Percentiles rank a stretch among this genome's conserved stretches.
Evolutionary conservation across 768 basidiomycete genomes (phyloP).

Genomic region (Trametes maxima): DNA sequence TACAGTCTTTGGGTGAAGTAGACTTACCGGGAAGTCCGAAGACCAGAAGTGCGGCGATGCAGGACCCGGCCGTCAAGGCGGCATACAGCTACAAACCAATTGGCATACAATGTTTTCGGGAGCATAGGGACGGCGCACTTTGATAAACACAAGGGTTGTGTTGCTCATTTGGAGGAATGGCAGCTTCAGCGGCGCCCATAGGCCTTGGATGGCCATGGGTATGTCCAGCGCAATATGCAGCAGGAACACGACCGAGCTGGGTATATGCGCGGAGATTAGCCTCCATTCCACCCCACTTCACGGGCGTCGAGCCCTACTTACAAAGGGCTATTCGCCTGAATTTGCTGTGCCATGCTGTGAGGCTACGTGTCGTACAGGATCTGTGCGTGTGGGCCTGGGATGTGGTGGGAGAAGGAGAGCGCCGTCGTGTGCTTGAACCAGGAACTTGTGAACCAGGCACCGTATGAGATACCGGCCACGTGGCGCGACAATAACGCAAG

Average conservation of each 20-base stretch:
- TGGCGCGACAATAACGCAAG: slow-evolving; percentile 8
- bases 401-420: slow-evolving; percentile 3
- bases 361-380: background rate
- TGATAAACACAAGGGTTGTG: slow-evolving; percentile 74
- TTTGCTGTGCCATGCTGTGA: slow-evolving; percentile 24
- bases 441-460: slow-evolving; percentile 14
- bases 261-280: background rate
- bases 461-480: slow-evolving; percentile 13
- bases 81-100: slow-evolving; percentile 60
- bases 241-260: slow-evolving; percentile 69
- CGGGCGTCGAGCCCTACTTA: slow-evolving; percentile 10
- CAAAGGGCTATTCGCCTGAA: slow-evolving; percentile 17
- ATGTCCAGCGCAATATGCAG: slow-evolving; percentile 80
- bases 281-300: background rate
- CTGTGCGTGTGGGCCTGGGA: background rate
- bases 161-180: slow-evolving; percentile 85
- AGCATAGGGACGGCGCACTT: slow-evolving; percentile 46
- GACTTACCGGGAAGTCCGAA: slow-evolving; percentile 70
- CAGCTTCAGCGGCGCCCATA: slow-evolving; percentile 60
- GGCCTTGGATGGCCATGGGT: slow-evolving; percentile 76
- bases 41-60: slow-evolving; percentile 62
- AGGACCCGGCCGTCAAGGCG: slow-evolving; percentile 60
- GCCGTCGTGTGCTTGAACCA: background rate
- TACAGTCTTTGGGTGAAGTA: too few relatives aligned
- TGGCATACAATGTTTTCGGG: background rate